Evolutionary conservation across 73 alveolate genomes (phyloP).

Genomic region (Stentor roeselii): DNA sequence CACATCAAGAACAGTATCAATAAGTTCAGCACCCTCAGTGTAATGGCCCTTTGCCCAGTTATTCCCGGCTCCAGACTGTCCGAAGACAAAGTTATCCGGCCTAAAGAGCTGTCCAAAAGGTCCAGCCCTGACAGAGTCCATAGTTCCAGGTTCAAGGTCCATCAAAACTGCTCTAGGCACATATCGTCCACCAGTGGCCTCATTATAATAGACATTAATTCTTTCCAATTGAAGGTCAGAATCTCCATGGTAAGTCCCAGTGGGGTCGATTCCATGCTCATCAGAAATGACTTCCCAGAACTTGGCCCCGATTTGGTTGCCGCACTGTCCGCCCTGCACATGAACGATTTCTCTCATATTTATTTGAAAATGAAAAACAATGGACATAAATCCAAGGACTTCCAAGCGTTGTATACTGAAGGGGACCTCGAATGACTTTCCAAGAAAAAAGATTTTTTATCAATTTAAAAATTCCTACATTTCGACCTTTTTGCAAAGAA

Average conservation of each 20-base stretch:
- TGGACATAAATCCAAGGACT: no score
- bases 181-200: no score
- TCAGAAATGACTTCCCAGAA: slow-evolving; percentile 13
- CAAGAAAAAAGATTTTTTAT: no score
- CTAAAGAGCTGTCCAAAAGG: slow-evolving; percentile 32
- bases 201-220: slow-evolving; percentile 51
- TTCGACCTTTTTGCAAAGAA: no score
- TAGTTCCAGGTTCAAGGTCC: slow-evolving; percentile 54
- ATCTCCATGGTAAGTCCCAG: slow-evolving; percentile 40
- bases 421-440: no score
- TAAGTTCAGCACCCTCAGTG: not conserved
- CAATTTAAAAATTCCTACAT: no score
- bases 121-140: slow-evolving; percentile 25
- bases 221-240: slow-evolving; percentile 33
- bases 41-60: slow-evolving; percentile 16
- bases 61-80: slow-evolving; percentile 34
- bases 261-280: slow-evolving; percentile 34
- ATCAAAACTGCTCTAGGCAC: slow-evolving; percentile 59
- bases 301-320: slow-evolving; percentile 36
- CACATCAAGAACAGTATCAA: not conserved
- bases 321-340: slow-evolving; percentile 33
- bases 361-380: no score
- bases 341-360: slow-evolving; percentile 40
- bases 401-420: no score
- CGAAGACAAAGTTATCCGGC: slow-evolving; percentile 37